These are phyloP conservation scores for Daldinia bambusicola DNA, from an alignment of 495 filamentous ascomycete species.

Conservation along the genomic window DNA sequence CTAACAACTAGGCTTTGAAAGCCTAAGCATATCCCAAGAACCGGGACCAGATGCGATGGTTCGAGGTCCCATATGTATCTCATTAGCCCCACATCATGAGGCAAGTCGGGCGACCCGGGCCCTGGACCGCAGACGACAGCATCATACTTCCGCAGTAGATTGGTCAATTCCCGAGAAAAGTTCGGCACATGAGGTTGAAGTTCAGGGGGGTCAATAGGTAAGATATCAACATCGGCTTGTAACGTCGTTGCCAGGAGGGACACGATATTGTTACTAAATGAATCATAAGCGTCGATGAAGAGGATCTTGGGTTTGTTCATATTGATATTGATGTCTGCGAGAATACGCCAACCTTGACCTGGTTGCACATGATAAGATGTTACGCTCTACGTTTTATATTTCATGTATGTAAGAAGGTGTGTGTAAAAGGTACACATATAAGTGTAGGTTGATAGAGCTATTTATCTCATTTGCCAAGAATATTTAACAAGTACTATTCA, in stretches of 20 bases:
- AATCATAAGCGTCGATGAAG: constrained; percentile 94
- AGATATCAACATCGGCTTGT: constrained; percentile 70
- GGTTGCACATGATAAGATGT: constrained; percentile 28
- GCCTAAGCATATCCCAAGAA: constrained; percentile 91
- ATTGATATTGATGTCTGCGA: constrained; percentile 33
- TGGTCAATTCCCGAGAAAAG: constrained; percentile 48
- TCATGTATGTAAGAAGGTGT: not conserved
- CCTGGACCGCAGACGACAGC: constrained; percentile 85
- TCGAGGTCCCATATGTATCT: constrained; percentile 76
- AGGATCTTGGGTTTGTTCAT: constrained; percentile 66
- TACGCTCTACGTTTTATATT: not conserved
- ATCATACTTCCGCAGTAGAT: constrained; percentile 68
- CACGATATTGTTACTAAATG: constrained; percentile 93
- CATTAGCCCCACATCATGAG: constrained; percentile 81
- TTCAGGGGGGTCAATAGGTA: constrained; percentile 73
- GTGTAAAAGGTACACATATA: not conserved
- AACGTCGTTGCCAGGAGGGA: constrained; percentile 75
- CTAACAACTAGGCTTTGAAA: constrained; percentile 83
- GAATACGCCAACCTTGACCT: constrained; percentile 19
- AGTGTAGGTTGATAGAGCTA: constrained; percentile 21
- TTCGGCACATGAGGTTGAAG: constrained; percentile 33
- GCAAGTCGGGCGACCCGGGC: constrained; percentile 70
- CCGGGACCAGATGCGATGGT: constrained; percentile 69
- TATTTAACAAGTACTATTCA: too few species aligned
- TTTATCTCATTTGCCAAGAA: constrained; percentile 33